Evolutionary conservation across 2,329 filamentous ascomycete genomes (phyloP), one percentile per base, ranked within the genome.

Genomic region (Endoconidiophora polonica): DNA sequence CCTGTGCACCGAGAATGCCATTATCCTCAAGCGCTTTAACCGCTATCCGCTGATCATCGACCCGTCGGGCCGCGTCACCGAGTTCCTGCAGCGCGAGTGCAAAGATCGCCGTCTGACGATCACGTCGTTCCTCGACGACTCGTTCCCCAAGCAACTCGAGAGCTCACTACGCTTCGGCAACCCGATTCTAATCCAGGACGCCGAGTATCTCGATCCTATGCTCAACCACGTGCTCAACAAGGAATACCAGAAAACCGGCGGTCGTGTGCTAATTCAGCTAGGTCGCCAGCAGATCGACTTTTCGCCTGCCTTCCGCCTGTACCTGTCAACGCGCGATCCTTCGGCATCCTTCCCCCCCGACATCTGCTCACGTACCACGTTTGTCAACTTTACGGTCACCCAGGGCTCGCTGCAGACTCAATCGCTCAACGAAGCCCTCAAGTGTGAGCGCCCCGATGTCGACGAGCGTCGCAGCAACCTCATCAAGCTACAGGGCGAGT

Each of bases 201-300:
- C 91, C 1, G 93, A 98, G 66, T 85, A 98, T 62, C 70, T 98
- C 52, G 91, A 98, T 61, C 93, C 93, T 0, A 88, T 98, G 53
- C 79, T 98, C 59, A 98, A 96, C 61, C 91, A 98, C 59, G 90
- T 98, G 50, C 78, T 98, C 65, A 98, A 98, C 70, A 98, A 98
- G 65, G 91, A 98, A 62, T 98, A 98, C 65, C 93, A 98, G 66
- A 93, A 88, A 69, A 98, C 93, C 24, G 91, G 91, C 57, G 91
- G 91, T 20, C 90, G 91, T 74, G 90, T 96, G 43, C 79, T 98
- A 48, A 98, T 98, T 56, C 91, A 98, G 65, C 83, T 98, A 39
- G 91, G 91, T 60, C 95, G 91, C 66, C 93, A 98, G 65, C 88
- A 98, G 66, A 98, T 98, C 57, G 91, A 98, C 65, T 98, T 98